These are phyloP conservation scores for Xylaria arbuscula DNA, from an alignment of 2,329 filamentous ascomycete genomes.

Conservation along the genomic window DNA sequence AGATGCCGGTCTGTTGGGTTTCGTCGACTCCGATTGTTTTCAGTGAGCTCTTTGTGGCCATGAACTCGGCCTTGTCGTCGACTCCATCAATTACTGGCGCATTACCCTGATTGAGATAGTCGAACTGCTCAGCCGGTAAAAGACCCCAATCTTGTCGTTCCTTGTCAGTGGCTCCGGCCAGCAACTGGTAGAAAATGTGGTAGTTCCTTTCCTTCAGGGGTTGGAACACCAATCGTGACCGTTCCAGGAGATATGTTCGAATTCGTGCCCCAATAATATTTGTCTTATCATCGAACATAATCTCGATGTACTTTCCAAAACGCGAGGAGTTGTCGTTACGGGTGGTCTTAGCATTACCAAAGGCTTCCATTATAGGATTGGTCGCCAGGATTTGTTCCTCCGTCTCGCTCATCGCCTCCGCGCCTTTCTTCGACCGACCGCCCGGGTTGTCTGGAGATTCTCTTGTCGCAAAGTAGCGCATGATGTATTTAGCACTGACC, in stretches of 20 bases:
- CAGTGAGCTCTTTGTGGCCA: slow-evolving; percentile 86
- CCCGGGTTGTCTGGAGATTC: slow-evolving; percentile 90
- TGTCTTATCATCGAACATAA: slow-evolving; percentile 95
- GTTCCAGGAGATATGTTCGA: slow-evolving; percentile 92
- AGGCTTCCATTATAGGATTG: slow-evolving; percentile 99
- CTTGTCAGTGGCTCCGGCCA: slow-evolving; percentile 87
- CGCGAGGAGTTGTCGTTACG: slow-evolving; percentile 98
- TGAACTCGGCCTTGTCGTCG: slow-evolving; percentile 94
- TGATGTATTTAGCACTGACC: slow-evolving; percentile 99
- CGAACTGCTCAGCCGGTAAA: slow-evolving; percentile 87
- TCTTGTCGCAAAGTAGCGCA: slow-evolving; percentile 98
- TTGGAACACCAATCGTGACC: slow-evolving; percentile 95
- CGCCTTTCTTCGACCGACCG: slow-evolving; percentile 77
- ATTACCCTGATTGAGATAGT: slow-evolving; percentile 95
- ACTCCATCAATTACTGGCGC: slow-evolving; percentile 92
- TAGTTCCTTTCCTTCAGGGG: slow-evolving; percentile 98
- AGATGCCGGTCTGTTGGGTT: slow-evolving; percentile 83
- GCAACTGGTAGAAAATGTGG: slow-evolving; percentile 98
- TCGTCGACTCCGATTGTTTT: slow-evolving; percentile 85
- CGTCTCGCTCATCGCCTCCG: slow-evolving; percentile 91
- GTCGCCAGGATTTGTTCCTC: slow-evolving; percentile 98
- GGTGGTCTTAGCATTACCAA: slow-evolving; percentile 99
- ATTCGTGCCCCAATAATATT: slow-evolving; percentile 99
- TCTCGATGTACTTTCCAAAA: slow-evolving; percentile 99
- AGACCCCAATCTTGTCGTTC: slow-evolving; percentile 84